A percentile compares a stretch with the other conserved stretches of the same genome.
phyloP scores from a whole-genome alignment of 371 early-diverging fungal species.

The Mucor sp. region DNA sequence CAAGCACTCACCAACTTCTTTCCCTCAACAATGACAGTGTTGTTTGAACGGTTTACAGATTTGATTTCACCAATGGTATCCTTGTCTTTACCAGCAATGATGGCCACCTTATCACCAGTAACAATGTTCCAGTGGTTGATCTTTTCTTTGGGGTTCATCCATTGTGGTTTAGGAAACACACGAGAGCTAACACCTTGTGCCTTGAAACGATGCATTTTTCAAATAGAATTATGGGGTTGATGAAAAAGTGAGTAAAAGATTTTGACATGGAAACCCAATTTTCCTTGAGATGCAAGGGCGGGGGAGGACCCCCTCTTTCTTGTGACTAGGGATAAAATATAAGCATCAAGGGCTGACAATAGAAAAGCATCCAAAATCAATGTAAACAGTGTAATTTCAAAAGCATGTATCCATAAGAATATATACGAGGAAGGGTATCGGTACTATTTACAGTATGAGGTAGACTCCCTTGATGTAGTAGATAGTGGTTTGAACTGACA shows the following conservation, averaged over 20 bases:
- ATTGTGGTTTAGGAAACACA: conserved; percentile 31
- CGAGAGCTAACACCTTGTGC: conserved; percentile 38
- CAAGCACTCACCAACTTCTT: conserved; percentile 42
- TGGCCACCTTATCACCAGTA: conserved; percentile 53
- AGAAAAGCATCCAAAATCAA: neutral
- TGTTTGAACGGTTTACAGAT: conserved; percentile 40
- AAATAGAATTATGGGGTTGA: neutral
- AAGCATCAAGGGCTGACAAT: neutral
- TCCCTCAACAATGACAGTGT: conserved; percentile 51
- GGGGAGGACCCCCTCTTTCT: conserved; percentile 4
- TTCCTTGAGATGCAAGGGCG: conserved; percentile 13
- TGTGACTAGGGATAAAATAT: neutral
- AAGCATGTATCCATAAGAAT: no score
- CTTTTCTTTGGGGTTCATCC: conserved; percentile 48
- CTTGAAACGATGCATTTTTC: conserved; percentile 35
- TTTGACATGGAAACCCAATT: conserved; percentile 6
- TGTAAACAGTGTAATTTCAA: no score
- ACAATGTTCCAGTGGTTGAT: conserved; percentile 51
- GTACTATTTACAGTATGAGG: neutral
- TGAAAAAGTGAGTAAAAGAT: neutral
- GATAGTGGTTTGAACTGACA: neutral
- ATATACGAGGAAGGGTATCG: neutral
- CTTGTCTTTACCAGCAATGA: conserved; percentile 57
- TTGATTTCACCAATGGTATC: conserved; percentile 55
- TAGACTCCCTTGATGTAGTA: neutral